These are phyloP conservation scores for Cryomyces minteri DNA, from an alignment of 495 filamentous ascomycete species.

Conservation along the genomic window DNA sequence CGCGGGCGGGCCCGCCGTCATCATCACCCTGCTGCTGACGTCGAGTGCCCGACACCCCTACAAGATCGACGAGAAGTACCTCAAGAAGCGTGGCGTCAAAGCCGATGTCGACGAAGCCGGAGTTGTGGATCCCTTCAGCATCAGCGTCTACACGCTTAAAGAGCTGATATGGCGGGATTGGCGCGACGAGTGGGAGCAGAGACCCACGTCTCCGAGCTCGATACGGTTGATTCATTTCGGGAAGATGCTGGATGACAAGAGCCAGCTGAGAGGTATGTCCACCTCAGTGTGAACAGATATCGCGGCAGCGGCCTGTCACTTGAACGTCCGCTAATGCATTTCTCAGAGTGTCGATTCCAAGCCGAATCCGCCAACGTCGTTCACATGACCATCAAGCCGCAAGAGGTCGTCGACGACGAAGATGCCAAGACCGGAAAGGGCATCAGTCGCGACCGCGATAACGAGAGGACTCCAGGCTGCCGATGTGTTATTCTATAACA, in stretches of 20 bases:
- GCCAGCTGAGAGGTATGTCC: conserved; percentile 46
- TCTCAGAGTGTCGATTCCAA: conserved; percentile 60
- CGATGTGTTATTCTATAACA: conserved; percentile 66
- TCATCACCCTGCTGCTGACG: conserved; percentile 60
- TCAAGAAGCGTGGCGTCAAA: conserved; percentile 56
- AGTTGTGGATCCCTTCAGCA: conserved; percentile 59
- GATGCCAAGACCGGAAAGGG: conserved; percentile 56
- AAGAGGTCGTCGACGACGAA: conserved; percentile 79
- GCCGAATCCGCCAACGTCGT: conserved; percentile 58
- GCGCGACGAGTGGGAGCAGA: conserved; percentile 76
- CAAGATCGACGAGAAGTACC: conserved; percentile 70
- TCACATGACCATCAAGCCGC: conserved; percentile 83
- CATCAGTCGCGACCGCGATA: conserved; percentile 11
- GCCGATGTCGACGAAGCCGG: not conserved
- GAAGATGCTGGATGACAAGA: conserved; percentile 72
- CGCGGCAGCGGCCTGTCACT: not conserved
- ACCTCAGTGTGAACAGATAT: not conserved
- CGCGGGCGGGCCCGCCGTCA: conserved; percentile 14
- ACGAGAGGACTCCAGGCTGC: conserved; percentile 47
- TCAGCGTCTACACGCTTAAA: conserved; percentile 82
- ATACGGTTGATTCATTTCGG: conserved; percentile 84
- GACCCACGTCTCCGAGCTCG: conserved; percentile 61
- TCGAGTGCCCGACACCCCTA: conserved; percentile 73
- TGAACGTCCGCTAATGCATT: not conserved
- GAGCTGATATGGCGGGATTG: conserved; percentile 83